Evolutionary conservation across 2,329 filamentous ascomycete genomes (phyloP), one percentile per base, ranked within the genome.

Genomic region (Aspergillus cejpii): DNA sequence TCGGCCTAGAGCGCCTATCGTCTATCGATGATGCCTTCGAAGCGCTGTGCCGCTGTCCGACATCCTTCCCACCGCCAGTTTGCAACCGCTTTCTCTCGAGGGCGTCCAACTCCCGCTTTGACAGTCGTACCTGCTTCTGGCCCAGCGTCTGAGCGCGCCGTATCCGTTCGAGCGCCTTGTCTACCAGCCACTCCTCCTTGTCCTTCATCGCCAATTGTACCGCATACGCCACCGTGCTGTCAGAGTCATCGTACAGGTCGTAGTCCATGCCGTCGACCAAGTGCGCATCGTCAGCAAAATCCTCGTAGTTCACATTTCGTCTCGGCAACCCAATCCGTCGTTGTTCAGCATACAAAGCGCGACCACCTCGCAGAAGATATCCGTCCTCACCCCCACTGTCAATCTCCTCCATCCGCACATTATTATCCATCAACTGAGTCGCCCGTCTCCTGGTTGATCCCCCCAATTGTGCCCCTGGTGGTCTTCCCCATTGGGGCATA

Each of bases 401-500:
- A 37, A 70, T 55, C 56, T 69, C 67, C 55, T 71, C 62, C 50
- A 68, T 56, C 56, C 67, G 62, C 57, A 52, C 55, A 57, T 63
- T 58, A 53, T 68, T 68, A 53, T 68, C 73, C 61, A 71, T 69
- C 70, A 74, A 76, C 70, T 73, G 72, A 59, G 62, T 63, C 65
- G 71, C 72, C 69, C 74, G 73, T 56, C 68, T 66, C 65, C 73
- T 76, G 58, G 74, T 72, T 71, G 74, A 80, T 75, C 79, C 80
- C 77, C 79, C 77, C 73, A 62, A 64, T 68, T 77, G 81, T 79
- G 83, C 85, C 85, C 87, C 85, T 79, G 87, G 86, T 92, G 89
- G 88, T 96, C 91, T 96, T 96, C 90, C 91, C 91, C 87, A 90
- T 81, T 77, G 84, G 87, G 90, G 89, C 89, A 85, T 83, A 77